Conservation (phyloP, 2,329 filamentous ascomycete genomes). For the Xylariaceae sp. region DNA sequence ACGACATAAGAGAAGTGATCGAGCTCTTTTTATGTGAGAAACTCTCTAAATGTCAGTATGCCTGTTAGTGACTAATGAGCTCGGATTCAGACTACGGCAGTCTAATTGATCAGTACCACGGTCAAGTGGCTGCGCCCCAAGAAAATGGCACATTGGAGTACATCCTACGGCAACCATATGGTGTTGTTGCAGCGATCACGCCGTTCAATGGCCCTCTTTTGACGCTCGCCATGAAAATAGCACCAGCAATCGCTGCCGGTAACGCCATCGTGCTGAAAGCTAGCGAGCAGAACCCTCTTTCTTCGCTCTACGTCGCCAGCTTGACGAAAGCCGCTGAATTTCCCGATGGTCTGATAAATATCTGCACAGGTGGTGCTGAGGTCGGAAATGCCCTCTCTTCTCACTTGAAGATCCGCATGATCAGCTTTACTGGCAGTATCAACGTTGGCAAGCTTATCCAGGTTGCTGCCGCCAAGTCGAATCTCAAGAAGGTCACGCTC, state of each 20-base stretch:
- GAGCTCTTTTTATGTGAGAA: conserved; percentile 13
- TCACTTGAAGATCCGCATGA: conserved; percentile 66
- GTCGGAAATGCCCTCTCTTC: conserved; percentile 63
- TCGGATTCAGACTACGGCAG: conserved; percentile 11
- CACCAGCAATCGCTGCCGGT: conserved; percentile 62
- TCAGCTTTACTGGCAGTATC: conserved; percentile 74
- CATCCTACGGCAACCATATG: conserved; percentile 58
- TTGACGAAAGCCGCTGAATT: conserved; percentile 71
- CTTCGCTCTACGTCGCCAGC: conserved; percentile 58
- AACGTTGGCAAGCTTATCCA: conserved; percentile 69
- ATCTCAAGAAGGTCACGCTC: conserved; percentile 61
- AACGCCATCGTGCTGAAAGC: conserved; percentile 63
- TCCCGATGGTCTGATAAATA: conserved; percentile 59
- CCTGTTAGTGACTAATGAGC: neutral
- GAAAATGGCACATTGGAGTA: conserved; percentile 16
- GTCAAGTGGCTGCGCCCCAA: conserved; percentile 11
- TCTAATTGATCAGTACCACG: conserved; percentile 15
- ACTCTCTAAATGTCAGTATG: neutral
- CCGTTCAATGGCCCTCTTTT: conserved; percentile 78
- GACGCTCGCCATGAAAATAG: conserved; percentile 76
- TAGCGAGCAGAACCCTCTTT: conserved; percentile 62
- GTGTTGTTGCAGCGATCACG: conserved; percentile 73
- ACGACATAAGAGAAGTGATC: conserved; percentile 8
- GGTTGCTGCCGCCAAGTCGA: conserved; percentile 62
- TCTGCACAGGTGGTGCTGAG: conserved; percentile 53